Base-by-base conservation (phyloP, 2,329 filamentous ascomycete species). In the Hypoxylon sp. region DNA sequence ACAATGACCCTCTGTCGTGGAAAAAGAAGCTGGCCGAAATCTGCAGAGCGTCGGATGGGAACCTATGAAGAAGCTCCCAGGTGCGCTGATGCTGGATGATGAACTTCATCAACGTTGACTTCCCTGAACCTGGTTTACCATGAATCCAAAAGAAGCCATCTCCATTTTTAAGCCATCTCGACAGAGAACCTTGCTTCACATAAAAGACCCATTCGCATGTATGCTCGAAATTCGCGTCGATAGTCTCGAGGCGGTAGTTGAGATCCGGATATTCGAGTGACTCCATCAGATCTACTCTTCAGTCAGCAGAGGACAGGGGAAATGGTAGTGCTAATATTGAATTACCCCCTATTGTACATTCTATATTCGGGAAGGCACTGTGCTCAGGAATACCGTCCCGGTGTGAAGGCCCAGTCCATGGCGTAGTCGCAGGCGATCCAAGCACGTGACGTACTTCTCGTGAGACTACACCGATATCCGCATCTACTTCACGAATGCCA, bases 71-170 rank as follows among this genome's bases (percentile, higher is more conserved):
- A 11, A 67, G 50, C 37, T 74, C 68, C 42, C 22, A 40, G 13
- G 69, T 68, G 2, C 60, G 60, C 0, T 22, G 49, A n/a, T 61
- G 31, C 7, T 69, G 3, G n/a, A 22, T 58, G 5, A 74, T 68
- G 17, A 73, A 74, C 42, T 73, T 74, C 73, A 73, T 74, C 13
- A 74, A 31, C 7, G 72, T 74, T 6, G 71, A 73, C 46, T 73
- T 73, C 25, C 71, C 69, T 2, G 69, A 70, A n/a, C 67, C 71
- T 44, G 71, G 71, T 31, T 72, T 70, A 10, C 73, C 71, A 37
- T 67, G 55, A 6, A 74, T 66, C 73, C 73, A 74, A 50, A 71
- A 74, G 4, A 69, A 49, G 2, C 56, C 61, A 2, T 27, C 42
- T 4, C 64, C 68, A 8, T 53, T 17, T 8, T 30, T 35, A 1